A percentile compares a stretch with the other conserved stretches of the same genome.
These are phyloP conservation scores for Quercus lobata DNA, from an alignment of 331 rosid species.

Conservation along the genomic window DNA sequence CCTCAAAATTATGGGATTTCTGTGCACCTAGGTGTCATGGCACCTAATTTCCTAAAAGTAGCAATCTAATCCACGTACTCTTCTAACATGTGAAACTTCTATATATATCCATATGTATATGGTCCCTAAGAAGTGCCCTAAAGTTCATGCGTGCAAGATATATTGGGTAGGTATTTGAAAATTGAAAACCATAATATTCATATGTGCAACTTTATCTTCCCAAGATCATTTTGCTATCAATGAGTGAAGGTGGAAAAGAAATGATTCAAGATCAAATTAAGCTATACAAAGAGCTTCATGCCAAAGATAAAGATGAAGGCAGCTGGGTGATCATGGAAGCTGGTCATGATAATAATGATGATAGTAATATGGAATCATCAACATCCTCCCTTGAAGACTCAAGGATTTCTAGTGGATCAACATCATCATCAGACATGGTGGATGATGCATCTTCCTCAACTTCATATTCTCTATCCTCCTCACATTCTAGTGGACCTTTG, in stretches of 20 bases:
- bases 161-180: background rate
- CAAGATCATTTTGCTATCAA: background rate
- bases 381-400: conserved; percentile 23
- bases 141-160: background rate
- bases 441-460: conserved; percentile 43
- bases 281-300: background rate
- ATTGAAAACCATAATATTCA: background rate
- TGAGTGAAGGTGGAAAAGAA: conserved; percentile 19
- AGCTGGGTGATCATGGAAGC: conserved; percentile 20
- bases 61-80: conserved; percentile 20
- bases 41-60: background rate
- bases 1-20: background rate
- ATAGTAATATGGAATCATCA: background rate
- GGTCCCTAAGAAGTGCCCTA: background rate
- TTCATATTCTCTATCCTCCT: conserved; percentile 21
- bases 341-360: conserved; percentile 5
- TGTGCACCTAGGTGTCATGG: conserved; percentile 6
- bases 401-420: conserved; percentile 11
- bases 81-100: background rate
- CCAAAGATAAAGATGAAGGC: background rate
- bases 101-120: background rate
- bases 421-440: conserved; percentile 31
- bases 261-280: conserved; percentile 6
- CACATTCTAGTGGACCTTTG: conserved; percentile 32
- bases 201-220: background rate